These are phyloP conservation scores for Hypsizygus ulmarius DNA, from an alignment of 1,284 basidiomycete genomes.

Conservation along the genomic window DNA sequence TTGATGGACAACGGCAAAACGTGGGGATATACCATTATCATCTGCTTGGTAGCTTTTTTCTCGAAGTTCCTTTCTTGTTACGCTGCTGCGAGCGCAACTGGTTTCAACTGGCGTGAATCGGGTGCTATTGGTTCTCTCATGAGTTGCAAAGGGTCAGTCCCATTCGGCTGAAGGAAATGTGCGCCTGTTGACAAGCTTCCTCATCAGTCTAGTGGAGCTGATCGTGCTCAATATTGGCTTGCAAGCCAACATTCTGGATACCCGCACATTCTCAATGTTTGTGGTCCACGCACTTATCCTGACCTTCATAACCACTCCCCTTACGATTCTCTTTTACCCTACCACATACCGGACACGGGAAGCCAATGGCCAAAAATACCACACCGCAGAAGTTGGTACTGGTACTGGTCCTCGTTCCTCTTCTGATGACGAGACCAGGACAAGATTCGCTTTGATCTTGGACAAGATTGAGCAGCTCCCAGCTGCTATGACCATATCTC, in stretches of 20 bases:
- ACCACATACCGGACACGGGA: constrained; percentile 40
- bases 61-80: constrained; percentile 78
- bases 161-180: background rate
- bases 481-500: constrained; percentile 62
- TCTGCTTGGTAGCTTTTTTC: constrained; percentile 78
- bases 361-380: constrained; percentile 16
- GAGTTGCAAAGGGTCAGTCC: constrained; percentile 85
- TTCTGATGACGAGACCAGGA: constrained; percentile 43
- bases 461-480: constrained; percentile 86
- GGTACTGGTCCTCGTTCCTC: constrained; percentile 16
- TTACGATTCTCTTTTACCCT: constrained; percentile 78
- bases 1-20: constrained; percentile 69
- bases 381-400: constrained; percentile 19
- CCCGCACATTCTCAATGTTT: constrained; percentile 82
- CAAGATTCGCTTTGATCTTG: constrained; percentile 75
- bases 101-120: constrained; percentile 78
- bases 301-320: constrained; percentile 84
- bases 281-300: constrained; percentile 84
- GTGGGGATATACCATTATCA: constrained; percentile 86
- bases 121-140: constrained; percentile 88
- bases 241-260: constrained; percentile 74
- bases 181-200: background rate
- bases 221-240: constrained; percentile 94
- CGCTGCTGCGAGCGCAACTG: constrained; percentile 57
- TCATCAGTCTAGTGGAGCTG: constrained; percentile 71